A percentile compares a stretch with the other conserved stretches of the same genome.
These are phyloP conservation scores for Calonectria honghensis DNA, from an alignment of 2,329 filamentous ascomycete genomes.

Conservation along the genomic window DNA sequence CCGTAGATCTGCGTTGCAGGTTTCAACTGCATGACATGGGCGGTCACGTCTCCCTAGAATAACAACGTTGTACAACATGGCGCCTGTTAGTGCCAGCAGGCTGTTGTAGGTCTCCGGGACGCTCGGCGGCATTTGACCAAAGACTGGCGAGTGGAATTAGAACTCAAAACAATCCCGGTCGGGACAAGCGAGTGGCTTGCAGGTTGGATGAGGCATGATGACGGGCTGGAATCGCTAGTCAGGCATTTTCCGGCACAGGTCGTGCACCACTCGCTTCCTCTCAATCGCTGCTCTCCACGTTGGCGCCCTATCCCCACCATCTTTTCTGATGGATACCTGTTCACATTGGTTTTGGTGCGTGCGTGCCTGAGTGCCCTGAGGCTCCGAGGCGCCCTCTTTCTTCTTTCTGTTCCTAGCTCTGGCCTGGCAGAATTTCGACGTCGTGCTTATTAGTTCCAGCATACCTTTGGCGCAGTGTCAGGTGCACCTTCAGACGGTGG, in stretches of 20 bases:
- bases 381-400: neutral
- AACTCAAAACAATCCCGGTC: slow-evolving; percentile 18
- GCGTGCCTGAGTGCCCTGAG: slow-evolving; percentile 10
- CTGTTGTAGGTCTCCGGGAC: slow-evolving; percentile 8
- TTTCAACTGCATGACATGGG: slow-evolving; percentile 33
- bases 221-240: slow-evolving; percentile 32
- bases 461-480: slow-evolving; percentile 12
- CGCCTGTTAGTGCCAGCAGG: slow-evolving; percentile 11
- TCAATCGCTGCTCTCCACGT: slow-evolving; percentile 26
- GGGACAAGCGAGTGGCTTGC: slow-evolving; percentile 34
- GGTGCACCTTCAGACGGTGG: slow-evolving; percentile 4
- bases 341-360: slow-evolving; percentile 18
- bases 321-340: slow-evolving; percentile 23
- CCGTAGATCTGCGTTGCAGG: slow-evolving; percentile 34
- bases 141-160: slow-evolving; percentile 17
- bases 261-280: slow-evolving; percentile 12
- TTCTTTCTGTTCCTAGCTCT: neutral
- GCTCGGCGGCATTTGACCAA: slow-evolving; percentile 26
- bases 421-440: slow-evolving; percentile 24
- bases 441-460: slow-evolving; percentile 18
- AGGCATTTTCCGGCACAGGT: slow-evolving; percentile 23
- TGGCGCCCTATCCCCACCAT: slow-evolving; percentile 26
- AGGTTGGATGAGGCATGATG: slow-evolving; percentile 30
- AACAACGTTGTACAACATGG: slow-evolving; percentile 12
- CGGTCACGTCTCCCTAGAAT: slow-evolving; percentile 19